Percentiles rank a stretch among this genome's conserved stretches.
Evolutionary conservation across 2,329 filamentous ascomycete species (phyloP).

Genomic region (Nothopassalora personata): DNA sequence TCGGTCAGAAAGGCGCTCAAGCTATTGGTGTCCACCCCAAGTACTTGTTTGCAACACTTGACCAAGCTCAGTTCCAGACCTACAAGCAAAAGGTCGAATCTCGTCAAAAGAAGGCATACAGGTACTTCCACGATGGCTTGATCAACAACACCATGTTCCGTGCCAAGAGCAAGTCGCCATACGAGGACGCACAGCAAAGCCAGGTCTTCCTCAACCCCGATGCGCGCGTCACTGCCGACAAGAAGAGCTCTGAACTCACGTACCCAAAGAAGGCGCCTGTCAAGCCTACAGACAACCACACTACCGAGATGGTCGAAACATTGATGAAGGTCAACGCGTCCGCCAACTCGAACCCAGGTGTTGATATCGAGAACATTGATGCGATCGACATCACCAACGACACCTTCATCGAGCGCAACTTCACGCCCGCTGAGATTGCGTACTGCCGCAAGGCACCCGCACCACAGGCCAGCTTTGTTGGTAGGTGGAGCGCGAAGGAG

Average conservation of each 20-base stretch:
- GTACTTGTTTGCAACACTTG: conserved; percentile 92
- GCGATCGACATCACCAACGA: conserved; percentile 90
- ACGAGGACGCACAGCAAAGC: conserved; percentile 79
- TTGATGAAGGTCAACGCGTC: conserved; percentile 60
- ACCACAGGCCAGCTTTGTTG: conserved; percentile 86
- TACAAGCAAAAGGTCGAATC: conserved; percentile 88
- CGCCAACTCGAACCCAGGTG: conserved; percentile 70
- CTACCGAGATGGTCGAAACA: conserved; percentile 69
- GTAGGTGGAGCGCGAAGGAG: conserved; percentile 96
- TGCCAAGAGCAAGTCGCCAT: conserved; percentile 86
- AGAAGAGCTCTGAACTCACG: conserved; percentile 74
- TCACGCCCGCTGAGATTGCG: conserved; percentile 73
- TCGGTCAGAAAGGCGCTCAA: conserved; percentile 97
- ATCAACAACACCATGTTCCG: conserved; percentile 98
- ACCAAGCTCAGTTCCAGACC: conserved; percentile 71
- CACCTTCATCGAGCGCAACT: conserved; percentile 91
- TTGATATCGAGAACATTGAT: conserved; percentile 85
- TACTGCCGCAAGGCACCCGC: conserved; percentile 79
- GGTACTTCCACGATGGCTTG: conserved; percentile 96
- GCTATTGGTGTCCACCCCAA: conserved; percentile 94
- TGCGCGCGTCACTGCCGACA: conserved; percentile 76
- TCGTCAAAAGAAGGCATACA: conserved; percentile 96
- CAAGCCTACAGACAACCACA: conserved; percentile 57
- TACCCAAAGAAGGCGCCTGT: conserved; percentile 68
- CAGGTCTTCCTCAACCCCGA: conserved; percentile 91